Evolutionary conservation across 208 protist species (phyloP), one percentile per base, ranked within the genome.

Genomic region (Crithidia expoeki): DNA sequence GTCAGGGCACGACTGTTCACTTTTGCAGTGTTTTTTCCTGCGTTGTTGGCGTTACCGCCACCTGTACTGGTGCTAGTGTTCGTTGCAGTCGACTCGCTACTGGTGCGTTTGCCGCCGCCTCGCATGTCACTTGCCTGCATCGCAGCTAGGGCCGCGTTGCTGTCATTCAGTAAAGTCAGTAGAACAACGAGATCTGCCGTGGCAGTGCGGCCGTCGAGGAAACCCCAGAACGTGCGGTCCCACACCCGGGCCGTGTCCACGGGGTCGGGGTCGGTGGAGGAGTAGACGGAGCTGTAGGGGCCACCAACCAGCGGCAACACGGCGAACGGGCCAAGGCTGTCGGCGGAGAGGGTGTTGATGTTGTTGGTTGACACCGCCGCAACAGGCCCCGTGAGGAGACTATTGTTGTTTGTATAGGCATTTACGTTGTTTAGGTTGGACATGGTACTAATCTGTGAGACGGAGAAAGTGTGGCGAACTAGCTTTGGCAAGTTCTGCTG

Each of bases 181-280:
- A 84, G 65, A 14, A 80, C 59, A 34, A 74, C 72, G 12, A 84
- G 68, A 33, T 84, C 79, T 12, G 53, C 74, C 7, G 72, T 67
- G 46, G 69, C 69, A 36, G 68, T 76, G 66, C 52, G 36, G 57
- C 80, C 80, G 28, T 69, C 71, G n/a, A 84, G 63, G 27, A 85
- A 76, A 23, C 70, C 53, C 80, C 80, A 85, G 63, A 85, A 85
- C 46, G 65, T 67, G 44, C 63, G 55, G 28, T 85, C 74, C 74
- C 80, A 85, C 62, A 81, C 72, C 34, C 42, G 50, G 17, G 72
- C 72, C 19, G 72, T 68, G 58, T 67, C 72, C 51, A 77, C 72
- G 40, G 72, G 72, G 7, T 70, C 72, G 38, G 51, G 72, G 49
- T 44, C 40, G 4, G 36, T 61, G 21, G 64, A 17, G 19, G 49